Percentiles rank a stretch among this genome's conserved stretches.
phyloP scores from a whole-genome alignment of 352 stramenopile species.

The Nothophytophthora sp. region DNA sequence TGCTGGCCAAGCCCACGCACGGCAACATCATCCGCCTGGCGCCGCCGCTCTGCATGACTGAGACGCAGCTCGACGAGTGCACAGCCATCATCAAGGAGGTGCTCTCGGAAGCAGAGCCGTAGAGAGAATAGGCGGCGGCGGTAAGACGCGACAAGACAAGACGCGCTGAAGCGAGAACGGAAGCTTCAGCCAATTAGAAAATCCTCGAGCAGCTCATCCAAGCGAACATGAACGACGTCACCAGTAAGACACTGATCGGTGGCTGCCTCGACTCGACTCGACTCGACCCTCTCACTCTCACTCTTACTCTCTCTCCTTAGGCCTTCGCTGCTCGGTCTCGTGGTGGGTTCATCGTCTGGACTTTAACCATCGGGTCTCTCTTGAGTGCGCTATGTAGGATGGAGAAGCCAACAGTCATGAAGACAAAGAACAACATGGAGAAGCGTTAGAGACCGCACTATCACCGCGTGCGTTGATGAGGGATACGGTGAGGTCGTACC shows the following conservation, averaged over 20 bases:
- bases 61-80: constrained; percentile 94
- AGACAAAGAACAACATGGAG: neutral
- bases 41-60: constrained; percentile 95
- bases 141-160: no score
- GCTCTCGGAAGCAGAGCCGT: constrained; percentile 63
- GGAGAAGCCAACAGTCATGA: neutral
- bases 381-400: constrained; percentile 51
- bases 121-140: no score
- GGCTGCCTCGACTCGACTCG: no score
- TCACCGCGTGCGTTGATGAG: no score
- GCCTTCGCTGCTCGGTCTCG: constrained; percentile 60
- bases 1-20: constrained; percentile 95
- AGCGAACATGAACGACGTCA: no score
- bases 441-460: constrained; percentile 3
- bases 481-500: constrained; percentile 43
- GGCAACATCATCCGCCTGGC: constrained; percentile 95
- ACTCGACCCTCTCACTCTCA: constrained; percentile 3
- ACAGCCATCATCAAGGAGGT: constrained; percentile 81
- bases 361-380: constrained; percentile 79
- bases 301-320: constrained; percentile 7
- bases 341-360: constrained; percentile 88
- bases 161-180: no score
- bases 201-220: no score
- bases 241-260: no score
- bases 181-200: no score